Evolutionary conservation across 2,329 filamentous ascomycete genomes (phyloP).

Genomic region (Myriosclerotinia scirpicola): DNA sequence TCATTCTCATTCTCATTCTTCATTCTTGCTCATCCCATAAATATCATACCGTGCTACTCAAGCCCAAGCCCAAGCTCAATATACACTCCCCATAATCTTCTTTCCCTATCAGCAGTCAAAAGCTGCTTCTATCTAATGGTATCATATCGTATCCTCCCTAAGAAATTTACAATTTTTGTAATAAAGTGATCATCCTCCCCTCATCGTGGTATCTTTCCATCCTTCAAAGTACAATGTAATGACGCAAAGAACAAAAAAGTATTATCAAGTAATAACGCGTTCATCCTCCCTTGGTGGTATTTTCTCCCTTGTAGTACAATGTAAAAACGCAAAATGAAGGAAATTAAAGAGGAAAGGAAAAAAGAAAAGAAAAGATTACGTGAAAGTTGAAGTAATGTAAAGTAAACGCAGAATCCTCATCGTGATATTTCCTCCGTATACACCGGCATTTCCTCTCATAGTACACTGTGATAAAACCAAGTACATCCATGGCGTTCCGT

Average conservation of each 20-base stretch:
- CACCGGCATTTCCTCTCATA: not conserved
- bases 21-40: too few relatives aligned
- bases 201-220: too few relatives aligned
- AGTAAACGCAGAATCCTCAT: not conserved
- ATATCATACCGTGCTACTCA: too few relatives aligned
- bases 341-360: not conserved
- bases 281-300: not conserved
- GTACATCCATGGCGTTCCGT: not conserved
- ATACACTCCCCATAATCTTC: not conserved
- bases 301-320: not conserved
- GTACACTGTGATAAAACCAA: not conserved
- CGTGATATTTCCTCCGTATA: not conserved
- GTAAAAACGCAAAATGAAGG: not conserved
- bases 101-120: not conserved
- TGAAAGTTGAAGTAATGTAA: not conserved
- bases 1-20: too few relatives aligned
- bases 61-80: not conserved
- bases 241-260: not conserved
- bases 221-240: not conserved
- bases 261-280: not conserved
- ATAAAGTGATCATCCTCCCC: not conserved
- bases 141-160: not conserved
- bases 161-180: not conserved
- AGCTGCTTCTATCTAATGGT: constrained; percentile 6
- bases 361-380: not conserved